Conservation (phyloP, 2,329 filamentous ascomycete species). For the Fusarium begoniae region DNA sequence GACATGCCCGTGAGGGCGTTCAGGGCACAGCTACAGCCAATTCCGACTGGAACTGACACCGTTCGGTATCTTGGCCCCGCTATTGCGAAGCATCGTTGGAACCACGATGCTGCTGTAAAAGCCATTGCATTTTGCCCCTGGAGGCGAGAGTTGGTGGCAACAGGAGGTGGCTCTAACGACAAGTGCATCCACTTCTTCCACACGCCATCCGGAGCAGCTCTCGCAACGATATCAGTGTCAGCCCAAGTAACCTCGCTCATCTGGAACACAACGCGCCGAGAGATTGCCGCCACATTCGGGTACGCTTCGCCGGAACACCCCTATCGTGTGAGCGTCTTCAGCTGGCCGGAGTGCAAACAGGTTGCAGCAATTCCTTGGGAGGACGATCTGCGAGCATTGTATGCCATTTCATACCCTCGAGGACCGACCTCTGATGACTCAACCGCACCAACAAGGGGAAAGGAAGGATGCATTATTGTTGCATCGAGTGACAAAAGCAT, state of each 20-base stretch:
- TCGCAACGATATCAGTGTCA: constrained; percentile 91
- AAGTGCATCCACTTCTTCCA: constrained; percentile 97
- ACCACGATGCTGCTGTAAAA: constrained; percentile 89
- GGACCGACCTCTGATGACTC: constrained; percentile 46
- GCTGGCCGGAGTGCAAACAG: constrained; percentile 90
- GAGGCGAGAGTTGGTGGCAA: constrained; percentile 86
- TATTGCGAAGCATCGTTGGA: constrained; percentile 75
- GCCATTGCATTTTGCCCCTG: constrained; percentile 97
- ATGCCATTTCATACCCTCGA: constrained; percentile 84
- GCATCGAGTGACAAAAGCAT: constrained; percentile 91
- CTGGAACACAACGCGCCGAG: constrained; percentile 85
- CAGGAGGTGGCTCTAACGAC: constrained; percentile 92
- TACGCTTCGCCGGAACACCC: constrained; percentile 92
- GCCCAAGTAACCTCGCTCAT: constrained; percentile 94
- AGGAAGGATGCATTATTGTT: constrained; percentile 78
- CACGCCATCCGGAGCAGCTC: constrained; percentile 79
- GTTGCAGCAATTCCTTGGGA: constrained; percentile 88
- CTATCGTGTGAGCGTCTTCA: constrained; percentile 89
- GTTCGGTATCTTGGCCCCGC: constrained; percentile 62
- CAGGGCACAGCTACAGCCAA: constrained; percentile 42
- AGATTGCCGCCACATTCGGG: constrained; percentile 93
- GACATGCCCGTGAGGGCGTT: constrained; percentile 4
- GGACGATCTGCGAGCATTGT: constrained; percentile 80
- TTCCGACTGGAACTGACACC: constrained; percentile 44
- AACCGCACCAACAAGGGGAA: constrained; percentile 37